Percentiles rank a stretch among this genome's conserved stretches.
Evolutionary conservation across 805 yeast genomes (phyloP).

Genomic region (Metschnikowia continentalis): DNA sequence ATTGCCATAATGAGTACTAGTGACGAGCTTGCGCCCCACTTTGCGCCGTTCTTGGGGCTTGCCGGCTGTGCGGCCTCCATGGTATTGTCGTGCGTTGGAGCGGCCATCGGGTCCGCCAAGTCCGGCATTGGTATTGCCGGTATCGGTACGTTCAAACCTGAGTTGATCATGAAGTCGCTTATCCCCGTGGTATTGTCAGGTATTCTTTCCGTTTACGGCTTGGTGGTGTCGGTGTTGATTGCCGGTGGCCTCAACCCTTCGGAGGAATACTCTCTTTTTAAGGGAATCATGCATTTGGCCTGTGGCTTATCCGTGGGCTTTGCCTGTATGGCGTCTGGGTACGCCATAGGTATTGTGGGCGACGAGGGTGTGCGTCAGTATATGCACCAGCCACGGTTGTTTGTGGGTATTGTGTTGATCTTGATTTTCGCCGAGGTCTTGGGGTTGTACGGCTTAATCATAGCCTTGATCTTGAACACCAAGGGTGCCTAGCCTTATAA

Average conservation of each 20-base stretch:
- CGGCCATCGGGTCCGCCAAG: constrained; percentile 97
- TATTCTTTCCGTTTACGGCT: constrained; percentile 92
- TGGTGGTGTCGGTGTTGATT: constrained; percentile 92
- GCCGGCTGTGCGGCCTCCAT: constrained; percentile 96
- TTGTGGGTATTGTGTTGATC: constrained; percentile 86
- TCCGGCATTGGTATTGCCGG: constrained; percentile 98
- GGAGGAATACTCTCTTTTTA: constrained; percentile 77
- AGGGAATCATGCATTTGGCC: constrained; percentile 97
- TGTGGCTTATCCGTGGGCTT: constrained; percentile 96
- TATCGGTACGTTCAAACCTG: constrained; percentile 96
- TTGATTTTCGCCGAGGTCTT: constrained; percentile 88
- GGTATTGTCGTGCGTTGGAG: constrained; percentile 92
- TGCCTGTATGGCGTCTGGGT: constrained; percentile 94
- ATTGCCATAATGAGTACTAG: constrained; percentile 21
- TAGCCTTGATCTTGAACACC: constrained; percentile 88
- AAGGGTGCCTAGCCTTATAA: constrained; percentile 45
- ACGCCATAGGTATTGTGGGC: constrained; percentile 92
- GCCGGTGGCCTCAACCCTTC: constrained; percentile 85
- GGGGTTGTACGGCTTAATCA: constrained; percentile 91
- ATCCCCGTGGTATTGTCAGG: constrained; percentile 99
- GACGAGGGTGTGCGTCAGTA: constrained; percentile 88
- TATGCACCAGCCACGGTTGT: constrained; percentile 83
- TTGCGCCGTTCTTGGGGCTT: constrained; percentile 96
- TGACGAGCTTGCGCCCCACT: constrained; percentile 76
- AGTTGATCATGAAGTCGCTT: constrained; percentile 88